Percentiles rank a stretch among this genome's conserved stretches.
These are phyloP conservation scores for Fraxinus latifolia DNA, from an alignment of 305 asterid species.

Conservation along the genomic window DNA sequence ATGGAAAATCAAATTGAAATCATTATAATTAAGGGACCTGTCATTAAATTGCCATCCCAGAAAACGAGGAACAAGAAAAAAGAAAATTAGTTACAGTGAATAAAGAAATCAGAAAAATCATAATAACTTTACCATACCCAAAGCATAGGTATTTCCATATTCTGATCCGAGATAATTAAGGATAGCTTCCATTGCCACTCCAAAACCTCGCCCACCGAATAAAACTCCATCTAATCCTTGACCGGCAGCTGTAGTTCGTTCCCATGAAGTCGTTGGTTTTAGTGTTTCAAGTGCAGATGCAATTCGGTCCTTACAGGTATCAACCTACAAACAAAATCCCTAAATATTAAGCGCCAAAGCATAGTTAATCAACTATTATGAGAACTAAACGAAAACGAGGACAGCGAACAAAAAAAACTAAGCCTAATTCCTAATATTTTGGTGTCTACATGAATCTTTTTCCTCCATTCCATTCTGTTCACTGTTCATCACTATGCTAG, in stretches of 20 bases:
- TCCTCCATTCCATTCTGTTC: neutral
- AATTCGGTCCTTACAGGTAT: slow-evolving; percentile 83
- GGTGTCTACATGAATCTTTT: neutral
- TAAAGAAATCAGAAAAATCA: neutral
- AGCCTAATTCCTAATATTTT: neutral
- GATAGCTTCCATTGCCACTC: slow-evolving; percentile 92
- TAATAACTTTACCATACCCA: slow-evolving; percentile 48
- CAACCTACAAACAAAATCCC: slow-evolving; percentile 56
- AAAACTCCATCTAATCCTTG: slow-evolving; percentile 88
- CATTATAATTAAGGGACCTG: slow-evolving; percentile 1
- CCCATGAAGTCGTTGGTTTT: slow-evolving; percentile 91
- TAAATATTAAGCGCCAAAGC: slow-evolving; percentile 18
- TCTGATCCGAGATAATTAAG: slow-evolving; percentile 87
- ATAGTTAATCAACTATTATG: slow-evolving; percentile 9
- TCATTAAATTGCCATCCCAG: slow-evolving; percentile 7
- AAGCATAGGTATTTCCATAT: slow-evolving; percentile 89
- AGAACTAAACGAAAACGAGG: neutral
- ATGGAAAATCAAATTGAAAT: slow-evolving; percentile 18
- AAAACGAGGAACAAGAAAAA: slow-evolving; percentile 21
- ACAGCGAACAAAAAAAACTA: neutral
- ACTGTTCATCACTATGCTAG: neutral
- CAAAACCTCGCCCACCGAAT: slow-evolving; percentile 94
- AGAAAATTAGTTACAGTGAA: neutral
- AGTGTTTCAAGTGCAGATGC: slow-evolving; percentile 88
- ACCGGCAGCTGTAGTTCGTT: slow-evolving; percentile 78